Conservation (phyloP, 2,329 filamentous ascomycete species). For the Rhinocladiella similis region DNA sequence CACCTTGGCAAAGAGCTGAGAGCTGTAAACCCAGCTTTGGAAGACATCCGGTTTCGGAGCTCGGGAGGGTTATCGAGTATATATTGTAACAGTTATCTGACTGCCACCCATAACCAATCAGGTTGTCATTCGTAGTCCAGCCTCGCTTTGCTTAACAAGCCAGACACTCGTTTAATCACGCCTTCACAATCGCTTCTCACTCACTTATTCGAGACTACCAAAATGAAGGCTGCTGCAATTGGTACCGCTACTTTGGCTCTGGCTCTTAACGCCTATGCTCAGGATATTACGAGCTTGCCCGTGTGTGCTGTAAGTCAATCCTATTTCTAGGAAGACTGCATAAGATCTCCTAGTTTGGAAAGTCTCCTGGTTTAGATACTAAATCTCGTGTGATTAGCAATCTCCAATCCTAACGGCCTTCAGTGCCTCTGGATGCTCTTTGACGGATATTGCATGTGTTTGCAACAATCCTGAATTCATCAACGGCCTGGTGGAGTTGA, state of each 20-base stretch:
- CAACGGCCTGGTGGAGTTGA: conserved; percentile 6
- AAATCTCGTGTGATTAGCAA: conserved; percentile 2
- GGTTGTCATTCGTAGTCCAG: no score
- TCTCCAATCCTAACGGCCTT: conserved; percentile 9
- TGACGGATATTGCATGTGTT: conserved; percentile 12
- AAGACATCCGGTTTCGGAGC: no score
- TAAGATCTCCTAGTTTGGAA: no score
- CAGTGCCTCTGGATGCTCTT: conserved; percentile 10
- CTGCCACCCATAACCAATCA: no score
- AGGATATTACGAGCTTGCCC: conserved; percentile 11
- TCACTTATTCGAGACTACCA: not conserved
- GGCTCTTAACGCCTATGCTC: conserved; percentile 1
- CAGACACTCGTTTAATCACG: no score
- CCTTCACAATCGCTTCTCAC: no score
- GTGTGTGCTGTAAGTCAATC: conserved; percentile 6
- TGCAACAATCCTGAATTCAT: conserved; percentile 10
- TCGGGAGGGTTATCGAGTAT: no score
- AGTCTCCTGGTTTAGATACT: no score
- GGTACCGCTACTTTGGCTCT: conserved; percentile 1
- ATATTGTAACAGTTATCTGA: no score
- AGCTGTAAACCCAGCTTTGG: no score
- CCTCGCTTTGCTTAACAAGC: no score
- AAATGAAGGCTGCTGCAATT: conserved; percentile 4
- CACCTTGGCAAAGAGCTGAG: no score
- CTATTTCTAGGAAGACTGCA: not conserved